Evolutionary conservation across 2,329 filamentous ascomycete genomes (phyloP), one percentile per base, ranked within the genome.

Genomic region (Ophiognomonia clavigignenti-juglandacearum): DNA sequence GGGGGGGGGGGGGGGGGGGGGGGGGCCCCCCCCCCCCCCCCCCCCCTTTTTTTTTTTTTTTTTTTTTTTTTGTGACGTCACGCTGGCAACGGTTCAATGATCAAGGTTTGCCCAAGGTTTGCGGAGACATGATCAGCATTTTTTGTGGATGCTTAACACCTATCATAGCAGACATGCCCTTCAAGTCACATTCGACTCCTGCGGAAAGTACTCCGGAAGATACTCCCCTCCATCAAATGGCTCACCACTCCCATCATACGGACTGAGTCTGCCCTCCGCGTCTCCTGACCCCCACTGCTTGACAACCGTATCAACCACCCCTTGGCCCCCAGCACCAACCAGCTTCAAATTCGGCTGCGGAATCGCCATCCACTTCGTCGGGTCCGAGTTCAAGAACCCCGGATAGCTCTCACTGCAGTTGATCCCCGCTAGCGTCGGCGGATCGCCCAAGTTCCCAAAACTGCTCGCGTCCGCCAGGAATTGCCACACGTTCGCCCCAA

Each of bases 191-290:
- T 57, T 57, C 5, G 56, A 53, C 19, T 46, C 56, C 22, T 67
- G 66, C 2, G 54, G 50, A 24, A 61, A 63, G 56, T 73, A 73
- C 16, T 67, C 54, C 3, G 72, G 72, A 29, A 60, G 46, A 38
- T 63, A 62, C 26, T 53, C 57, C 39, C 63, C 65, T 1, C 68
- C 71, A 54, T 75, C 71, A 39, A 62, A 69, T 1, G 72, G 60
- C 9, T 56, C 62, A 1, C 71, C 70, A 34, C 62, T 70, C 1
- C 71, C 71, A 55, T 73, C 69, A 50, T 75, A 75, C 0, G 72
- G 72, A 1, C 66, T 72, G n/a, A n/a, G n/a, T n/a, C n/a, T n/a
- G n/a, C n/a, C 20, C 61, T 48, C 4, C 57, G 54, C 1, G 53
- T 53, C 11, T 53, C 56, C 4, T 54, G 45, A 4, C 50, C 47